phyloP scores from a whole-genome alignment of 495 filamentous ascomycete species.

The Podospora tetraspora region DNA sequence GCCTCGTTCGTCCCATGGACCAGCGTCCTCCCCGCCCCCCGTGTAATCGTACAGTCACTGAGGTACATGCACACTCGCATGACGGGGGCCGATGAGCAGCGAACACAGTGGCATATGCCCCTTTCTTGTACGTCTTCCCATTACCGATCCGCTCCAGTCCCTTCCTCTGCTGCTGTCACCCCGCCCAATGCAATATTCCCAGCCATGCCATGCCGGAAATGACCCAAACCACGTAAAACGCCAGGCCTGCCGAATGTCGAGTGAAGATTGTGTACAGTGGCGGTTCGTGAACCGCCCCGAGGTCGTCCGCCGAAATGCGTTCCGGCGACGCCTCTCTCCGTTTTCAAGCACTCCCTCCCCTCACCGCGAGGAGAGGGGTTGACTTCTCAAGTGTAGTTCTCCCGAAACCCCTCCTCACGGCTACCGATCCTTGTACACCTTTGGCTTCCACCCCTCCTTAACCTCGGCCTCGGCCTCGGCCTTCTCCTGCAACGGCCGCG shows the following conservation, averaged over 20 bases:
- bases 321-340: not conserved
- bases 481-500: constrained; percentile 48
- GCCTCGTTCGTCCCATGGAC: not conserved
- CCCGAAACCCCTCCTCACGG: constrained; percentile 1
- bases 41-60: not conserved
- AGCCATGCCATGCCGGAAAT: constrained; percentile 4
- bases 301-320: not conserved
- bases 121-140: not conserved
- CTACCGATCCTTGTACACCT: constrained; percentile 85
- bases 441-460: constrained; percentile 85
- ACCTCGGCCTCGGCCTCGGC: constrained; percentile 57
- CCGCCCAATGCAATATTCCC: constrained; percentile 9
- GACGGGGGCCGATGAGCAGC: not conserved
- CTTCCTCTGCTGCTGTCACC: not conserved
- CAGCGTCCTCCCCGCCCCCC: not conserved
- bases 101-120: not conserved
- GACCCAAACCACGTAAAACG: constrained; percentile 27
- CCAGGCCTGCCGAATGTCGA: constrained; percentile 45
- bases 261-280: constrained; percentile 35
- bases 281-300: not conserved
- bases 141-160: not conserved
- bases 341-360: not conserved
- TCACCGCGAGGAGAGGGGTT: not conserved
- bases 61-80: not conserved
- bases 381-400: not conserved